Conservation (phyloP, 176 grass and related monocot species). For the Carex cristatella region DNA sequence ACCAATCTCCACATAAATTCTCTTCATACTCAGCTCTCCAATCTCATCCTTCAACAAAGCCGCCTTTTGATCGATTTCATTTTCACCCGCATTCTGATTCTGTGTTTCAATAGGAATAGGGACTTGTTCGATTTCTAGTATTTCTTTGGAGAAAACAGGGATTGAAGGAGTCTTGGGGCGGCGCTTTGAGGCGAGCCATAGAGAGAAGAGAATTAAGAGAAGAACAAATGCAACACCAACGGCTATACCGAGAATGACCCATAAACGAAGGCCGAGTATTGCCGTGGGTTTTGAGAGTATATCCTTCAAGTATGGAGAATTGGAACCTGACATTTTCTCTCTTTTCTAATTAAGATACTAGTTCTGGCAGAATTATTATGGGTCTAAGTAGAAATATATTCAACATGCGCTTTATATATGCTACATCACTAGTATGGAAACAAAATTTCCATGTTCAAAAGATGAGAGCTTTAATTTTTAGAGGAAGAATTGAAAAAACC, state of each 20-base stretch:
- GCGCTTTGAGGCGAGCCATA: slow-evolving; percentile 47
- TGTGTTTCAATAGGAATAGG: slow-evolving; percentile 39
- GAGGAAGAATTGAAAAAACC: too few species aligned
- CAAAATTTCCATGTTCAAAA: background rate
- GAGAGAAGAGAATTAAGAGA: slow-evolving; percentile 63
- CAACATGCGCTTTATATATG: background rate
- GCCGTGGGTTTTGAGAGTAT: slow-evolving; percentile 59
- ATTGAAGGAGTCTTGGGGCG: slow-evolving; percentile 34
- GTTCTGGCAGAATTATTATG: background rate
- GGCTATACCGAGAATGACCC: slow-evolving; percentile 78
- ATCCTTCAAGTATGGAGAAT: slow-evolving; percentile 51
- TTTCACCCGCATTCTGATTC: slow-evolving; percentile 32
- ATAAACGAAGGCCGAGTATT: slow-evolving; percentile 74
- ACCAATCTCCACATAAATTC: slow-evolving; percentile 75
- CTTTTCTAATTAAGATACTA: background rate
- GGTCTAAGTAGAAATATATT: background rate
- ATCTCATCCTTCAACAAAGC: slow-evolving; percentile 16
- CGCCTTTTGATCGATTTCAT: slow-evolving; percentile 4
- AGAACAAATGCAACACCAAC: slow-evolving; percentile 74
- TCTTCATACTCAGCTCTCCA: slow-evolving; percentile 40
- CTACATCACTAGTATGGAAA: slow-evolving; percentile 2
- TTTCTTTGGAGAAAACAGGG: slow-evolving; percentile 82
- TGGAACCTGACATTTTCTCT: background rate
- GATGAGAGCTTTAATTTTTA: background rate
- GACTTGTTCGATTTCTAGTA: slow-evolving; percentile 81